These are phyloP conservation scores for Plantago major DNA, from an alignment of 257 asterid genomes.

Conservation along the genomic window DNA sequence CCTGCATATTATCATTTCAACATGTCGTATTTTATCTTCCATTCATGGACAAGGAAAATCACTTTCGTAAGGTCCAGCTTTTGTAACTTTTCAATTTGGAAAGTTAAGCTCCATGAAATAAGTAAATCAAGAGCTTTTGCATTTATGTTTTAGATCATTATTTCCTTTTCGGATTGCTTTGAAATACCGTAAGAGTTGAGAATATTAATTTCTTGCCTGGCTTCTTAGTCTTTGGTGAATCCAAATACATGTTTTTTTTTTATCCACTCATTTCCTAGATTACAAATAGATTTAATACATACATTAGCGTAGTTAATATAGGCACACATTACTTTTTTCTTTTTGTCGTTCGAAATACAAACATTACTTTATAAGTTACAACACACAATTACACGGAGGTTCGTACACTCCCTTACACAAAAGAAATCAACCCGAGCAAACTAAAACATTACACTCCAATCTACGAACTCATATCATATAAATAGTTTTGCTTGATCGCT, in stretches of 20 bases:
- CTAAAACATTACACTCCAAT: conserved; percentile 17
- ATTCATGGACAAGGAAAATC: no score
- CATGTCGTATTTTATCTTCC: no score
- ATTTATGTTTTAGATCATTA: no score
- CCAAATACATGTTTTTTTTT: not conserved
- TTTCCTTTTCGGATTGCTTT: no score
- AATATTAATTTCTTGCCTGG: not conserved
- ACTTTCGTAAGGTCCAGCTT: no score
- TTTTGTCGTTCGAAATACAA: conserved; percentile 10
- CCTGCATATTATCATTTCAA: no score
- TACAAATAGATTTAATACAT: conserved; percentile 15
- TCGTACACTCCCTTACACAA: conserved; percentile 13
- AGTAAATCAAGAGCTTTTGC: no score
- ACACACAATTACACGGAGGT: conserved; percentile 14
- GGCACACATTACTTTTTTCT: not conserved
- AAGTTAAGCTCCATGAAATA: no score
- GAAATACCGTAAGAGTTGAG: not conserved
- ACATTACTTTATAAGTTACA: conserved; percentile 14
- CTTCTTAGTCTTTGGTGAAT: not conserved
- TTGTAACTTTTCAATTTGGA: no score
- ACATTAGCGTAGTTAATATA: conserved; percentile 1
- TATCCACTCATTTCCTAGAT: conserved; percentile 11
- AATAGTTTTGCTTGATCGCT: conserved; percentile 11
- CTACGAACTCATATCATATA: conserved; percentile 13
- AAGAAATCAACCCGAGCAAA: conserved; percentile 12